Percentiles rank a stretch among this genome's conserved stretches.
These are phyloP conservation scores for Fusarium cicatricum DNA, from an alignment of 2,329 filamentous ascomycete genomes.

Conservation along the genomic window DNA sequence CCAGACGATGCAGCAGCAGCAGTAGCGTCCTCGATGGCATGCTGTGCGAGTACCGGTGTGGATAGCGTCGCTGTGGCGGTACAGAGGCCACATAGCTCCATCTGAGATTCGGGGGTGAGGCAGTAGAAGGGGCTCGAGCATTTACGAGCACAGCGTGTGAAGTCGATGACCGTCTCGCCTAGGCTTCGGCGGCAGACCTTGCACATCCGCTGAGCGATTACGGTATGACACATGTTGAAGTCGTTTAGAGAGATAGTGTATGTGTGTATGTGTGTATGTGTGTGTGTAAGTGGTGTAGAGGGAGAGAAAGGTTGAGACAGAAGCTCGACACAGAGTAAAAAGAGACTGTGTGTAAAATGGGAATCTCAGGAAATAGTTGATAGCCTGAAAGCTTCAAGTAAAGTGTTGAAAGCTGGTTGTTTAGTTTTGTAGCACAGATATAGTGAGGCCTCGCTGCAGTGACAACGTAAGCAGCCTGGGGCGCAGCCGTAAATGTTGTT, in stretches of 20 bases:
- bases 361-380: slow-evolving; percentile 7
- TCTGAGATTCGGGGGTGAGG: slow-evolving; percentile 40
- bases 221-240: slow-evolving; percentile 43
- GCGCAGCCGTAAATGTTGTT: slow-evolving; percentile 31
- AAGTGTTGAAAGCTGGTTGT: slow-evolving; percentile 24
- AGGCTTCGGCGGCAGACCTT: slow-evolving; percentile 39
- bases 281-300: neutral
- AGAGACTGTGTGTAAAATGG: neutral
- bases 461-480: slow-evolving; percentile 34
- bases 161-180: slow-evolving; percentile 44
- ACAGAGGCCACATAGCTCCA: slow-evolving; percentile 41
- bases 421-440: slow-evolving; percentile 29
- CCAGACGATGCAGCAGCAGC: slow-evolving; percentile 17
- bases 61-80: slow-evolving; percentile 28
- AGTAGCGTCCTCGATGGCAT: slow-evolving; percentile 25
- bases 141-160: slow-evolving; percentile 42
- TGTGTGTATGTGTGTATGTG: neutral
- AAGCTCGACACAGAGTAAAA: neutral
- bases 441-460: slow-evolving; percentile 32
- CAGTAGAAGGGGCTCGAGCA: slow-evolving; percentile 44
- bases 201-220: slow-evolving; percentile 44
- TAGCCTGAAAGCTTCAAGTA: slow-evolving; percentile 19
- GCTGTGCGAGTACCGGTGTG: slow-evolving; percentile 41
- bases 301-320: neutral
- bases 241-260: slow-evolving; percentile 2